Percentiles rank a stretch among this genome's conserved stretches.
phyloP scores from a whole-genome alignment of 257 asterid genomes.

The Gentiana straminea region DNA sequence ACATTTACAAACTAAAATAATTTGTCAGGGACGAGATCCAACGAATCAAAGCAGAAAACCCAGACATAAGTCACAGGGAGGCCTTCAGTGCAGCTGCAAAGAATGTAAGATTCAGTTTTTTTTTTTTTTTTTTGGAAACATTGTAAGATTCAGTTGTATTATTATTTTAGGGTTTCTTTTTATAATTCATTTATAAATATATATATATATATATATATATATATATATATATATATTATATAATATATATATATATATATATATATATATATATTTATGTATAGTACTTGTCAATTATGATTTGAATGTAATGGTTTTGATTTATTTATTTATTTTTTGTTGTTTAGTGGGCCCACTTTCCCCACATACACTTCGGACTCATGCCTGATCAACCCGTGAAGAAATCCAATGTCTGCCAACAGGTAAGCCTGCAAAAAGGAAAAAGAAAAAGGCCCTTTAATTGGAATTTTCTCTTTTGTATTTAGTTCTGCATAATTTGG shows the following conservation, averaged over 20 bases:
- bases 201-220: neutral
- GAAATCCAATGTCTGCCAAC: slow-evolving; percentile 83
- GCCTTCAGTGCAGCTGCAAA: slow-evolving; percentile 99
- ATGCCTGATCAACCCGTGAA: slow-evolving; percentile 99
- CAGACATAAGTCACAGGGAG: slow-evolving; percentile 99
- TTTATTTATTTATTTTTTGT: slow-evolving; percentile 16
- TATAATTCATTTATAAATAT: neutral
- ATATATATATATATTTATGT: neutral
- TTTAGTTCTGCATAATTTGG: slow-evolving; percentile 5
- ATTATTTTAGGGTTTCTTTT: neutral
- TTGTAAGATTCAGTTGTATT: slow-evolving; percentile 41
- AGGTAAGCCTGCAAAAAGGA: slow-evolving; percentile 42
- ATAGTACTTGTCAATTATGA: neutral
- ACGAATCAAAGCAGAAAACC: slow-evolving; percentile 99
- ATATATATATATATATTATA: too few species aligned
- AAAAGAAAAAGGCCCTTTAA: slow-evolving; percentile 25
- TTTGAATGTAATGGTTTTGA: neutral
- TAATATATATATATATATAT: too few species aligned
- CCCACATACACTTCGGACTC: slow-evolving; percentile 98
- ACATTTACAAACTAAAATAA: neutral
- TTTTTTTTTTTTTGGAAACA: neutral
- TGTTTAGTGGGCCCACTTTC: slow-evolving; percentile 97
- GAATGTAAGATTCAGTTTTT: slow-evolving; percentile 70
- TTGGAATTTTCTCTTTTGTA: slow-evolving; percentile 1
- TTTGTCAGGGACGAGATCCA: slow-evolving; percentile 93